Evolutionary conservation across 306 rosid genomes (phyloP).

Genomic region (Cicer bijugum): DNA sequence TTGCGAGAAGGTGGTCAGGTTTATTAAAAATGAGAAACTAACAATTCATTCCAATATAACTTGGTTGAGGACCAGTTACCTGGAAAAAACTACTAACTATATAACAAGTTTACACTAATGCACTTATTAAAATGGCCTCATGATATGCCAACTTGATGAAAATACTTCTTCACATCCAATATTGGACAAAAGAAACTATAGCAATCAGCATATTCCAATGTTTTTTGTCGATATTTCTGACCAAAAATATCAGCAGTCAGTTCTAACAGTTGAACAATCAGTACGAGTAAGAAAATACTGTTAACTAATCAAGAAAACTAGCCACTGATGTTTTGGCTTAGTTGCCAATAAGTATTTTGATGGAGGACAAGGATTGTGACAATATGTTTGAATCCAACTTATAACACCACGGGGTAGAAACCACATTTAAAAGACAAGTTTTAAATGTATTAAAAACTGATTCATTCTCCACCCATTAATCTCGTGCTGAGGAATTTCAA

Average conservation of each 20-base stretch:
- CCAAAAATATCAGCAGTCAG: not conserved
- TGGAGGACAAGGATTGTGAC: not conserved
- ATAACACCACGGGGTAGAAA: not conserved
- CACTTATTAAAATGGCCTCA: not conserved
- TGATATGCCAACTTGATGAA: not conserved
- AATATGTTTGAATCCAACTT: slow-evolving; percentile 19
- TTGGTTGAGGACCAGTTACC: slow-evolving; percentile 17
- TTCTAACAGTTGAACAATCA: not conserved
- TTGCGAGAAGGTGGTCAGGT: not conserved
- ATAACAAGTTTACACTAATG: not conserved
- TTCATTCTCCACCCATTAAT: slow-evolving; percentile 32
- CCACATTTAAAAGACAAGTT: slow-evolving; percentile 16
- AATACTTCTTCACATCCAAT: not conserved
- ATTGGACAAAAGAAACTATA: not conserved
- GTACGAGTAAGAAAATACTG: slow-evolving; percentile 1
- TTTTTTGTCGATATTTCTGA: not conserved
- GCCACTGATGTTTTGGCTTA: not conserved
- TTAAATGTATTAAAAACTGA: slow-evolving; percentile 5
- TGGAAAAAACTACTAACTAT: slow-evolving; percentile 6
- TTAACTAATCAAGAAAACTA: not conserved
- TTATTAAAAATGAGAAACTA: not conserved
- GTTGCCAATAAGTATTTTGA: not conserved
- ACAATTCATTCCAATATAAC: not conserved
- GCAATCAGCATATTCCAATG: not conserved
- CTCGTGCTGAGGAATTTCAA: slow-evolving; percentile 16